These are phyloP conservation scores for Porcisia deanei DNA, from an alignment of 208 protist species.

Conservation along the genomic window DNA sequence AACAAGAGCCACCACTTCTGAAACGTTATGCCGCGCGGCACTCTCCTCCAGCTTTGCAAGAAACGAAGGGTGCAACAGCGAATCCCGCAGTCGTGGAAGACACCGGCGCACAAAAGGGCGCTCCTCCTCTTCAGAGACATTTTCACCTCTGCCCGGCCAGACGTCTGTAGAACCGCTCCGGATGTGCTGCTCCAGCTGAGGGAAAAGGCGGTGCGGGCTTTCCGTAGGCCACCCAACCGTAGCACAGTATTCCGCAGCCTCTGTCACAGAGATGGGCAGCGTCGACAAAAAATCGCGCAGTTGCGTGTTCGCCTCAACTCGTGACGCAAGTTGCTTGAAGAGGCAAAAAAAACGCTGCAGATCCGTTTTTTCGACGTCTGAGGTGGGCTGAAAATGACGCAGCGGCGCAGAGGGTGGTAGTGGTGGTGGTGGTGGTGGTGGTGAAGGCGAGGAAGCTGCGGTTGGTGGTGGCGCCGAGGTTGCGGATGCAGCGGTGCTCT, in stretches of 20 bases:
- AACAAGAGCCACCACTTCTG: constrained; percentile 49
- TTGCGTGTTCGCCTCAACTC: constrained; percentile 29
- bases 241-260: not conserved
- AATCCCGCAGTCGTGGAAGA: constrained; percentile 64
- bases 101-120: not conserved
- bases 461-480: not conserved
- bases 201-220: constrained; percentile 64
- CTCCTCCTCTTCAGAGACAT: not conserved
- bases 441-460: not conserved
- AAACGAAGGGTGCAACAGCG: constrained; percentile 61
- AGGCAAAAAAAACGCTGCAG: constrained; percentile 39
- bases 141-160: not conserved
- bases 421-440: too few relatives aligned
- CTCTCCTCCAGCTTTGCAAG: constrained; percentile 49
- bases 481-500: not conserved
- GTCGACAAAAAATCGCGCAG: constrained; percentile 51
- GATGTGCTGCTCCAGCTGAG: constrained; percentile 58
- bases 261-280: constrained; percentile 25
- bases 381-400: not conserved
- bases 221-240: constrained; percentile 43
- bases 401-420: not conserved
- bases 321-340: constrained; percentile 40
- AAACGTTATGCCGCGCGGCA: constrained; percentile 38
- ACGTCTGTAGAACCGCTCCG: not conserved
- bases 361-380: constrained; percentile 31